phyloP scores from a whole-genome alignment of 169 alveolate species.

The Plasmodium chabaudi region DNA sequence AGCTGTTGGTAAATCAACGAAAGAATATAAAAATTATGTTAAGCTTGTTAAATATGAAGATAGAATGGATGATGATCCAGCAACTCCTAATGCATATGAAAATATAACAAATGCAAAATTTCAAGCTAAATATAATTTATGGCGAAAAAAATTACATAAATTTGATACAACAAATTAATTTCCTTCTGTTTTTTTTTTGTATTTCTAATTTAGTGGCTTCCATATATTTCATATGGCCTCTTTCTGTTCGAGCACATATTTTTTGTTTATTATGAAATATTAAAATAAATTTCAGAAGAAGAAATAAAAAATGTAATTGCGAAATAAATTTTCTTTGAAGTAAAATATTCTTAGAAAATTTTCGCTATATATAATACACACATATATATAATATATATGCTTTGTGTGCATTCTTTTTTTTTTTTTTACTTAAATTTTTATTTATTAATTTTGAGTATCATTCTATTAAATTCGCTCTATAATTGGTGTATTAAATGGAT shows the following conservation, averaged over 20 bases:
- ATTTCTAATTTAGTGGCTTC: too few relatives aligned
- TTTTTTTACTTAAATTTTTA: neutral
- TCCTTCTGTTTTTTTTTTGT: neutral
- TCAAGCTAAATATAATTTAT: slow-evolving; percentile 82
- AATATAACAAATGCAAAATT: slow-evolving; percentile 83
- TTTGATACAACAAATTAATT: slow-evolving; percentile 74
- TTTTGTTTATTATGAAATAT: too few relatives aligned
- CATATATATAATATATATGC: too few relatives aligned
- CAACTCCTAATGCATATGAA: slow-evolving; percentile 84
- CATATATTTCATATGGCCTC: too few relatives aligned
- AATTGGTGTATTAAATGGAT: neutral
- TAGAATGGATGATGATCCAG: slow-evolving; percentile 84
- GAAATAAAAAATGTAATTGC: too few relatives aligned
- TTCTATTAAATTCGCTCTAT: neutral
- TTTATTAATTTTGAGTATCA: neutral
- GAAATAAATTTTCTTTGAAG: too few relatives aligned
- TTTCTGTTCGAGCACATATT: too few relatives aligned
- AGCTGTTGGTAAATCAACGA: slow-evolving; percentile 86
- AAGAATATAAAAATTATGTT: slow-evolving; percentile 86
- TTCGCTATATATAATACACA: too few relatives aligned
- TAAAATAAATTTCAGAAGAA: too few relatives aligned
- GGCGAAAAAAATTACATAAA: slow-evolving; percentile 85
- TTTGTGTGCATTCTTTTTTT: too few relatives aligned
- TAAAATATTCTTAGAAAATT: too few relatives aligned
- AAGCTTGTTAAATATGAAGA: slow-evolving; percentile 81